These are phyloP conservation scores for Myochromella boudieri DNA, from an alignment of 768 basidiomycete species.

Conservation along the genomic window DNA sequence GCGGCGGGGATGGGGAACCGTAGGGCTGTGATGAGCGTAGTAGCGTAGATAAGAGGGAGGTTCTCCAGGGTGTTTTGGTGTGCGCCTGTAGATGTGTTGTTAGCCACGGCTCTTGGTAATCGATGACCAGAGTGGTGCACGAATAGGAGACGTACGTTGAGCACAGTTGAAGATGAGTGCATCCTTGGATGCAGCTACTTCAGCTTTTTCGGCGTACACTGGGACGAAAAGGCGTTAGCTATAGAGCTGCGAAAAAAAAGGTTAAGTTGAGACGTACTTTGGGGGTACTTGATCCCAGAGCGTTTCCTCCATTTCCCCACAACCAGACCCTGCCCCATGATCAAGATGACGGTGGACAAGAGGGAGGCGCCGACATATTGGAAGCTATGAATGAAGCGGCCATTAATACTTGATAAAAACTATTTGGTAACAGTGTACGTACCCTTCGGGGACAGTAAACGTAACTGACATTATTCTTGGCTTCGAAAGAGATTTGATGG, in stretches of 20 bases:
- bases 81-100: conserved; percentile 59
- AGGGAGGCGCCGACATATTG: conserved; percentile 58
- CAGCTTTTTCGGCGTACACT: conserved; percentile 72
- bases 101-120: too few relatives aligned
- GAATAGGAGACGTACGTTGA: conserved; percentile 55
- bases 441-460: conserved; percentile 39
- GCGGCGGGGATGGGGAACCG: conserved; percentile 42
- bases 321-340: conserved; percentile 44
- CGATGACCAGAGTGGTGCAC: too few relatives aligned
- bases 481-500: too few relatives aligned
- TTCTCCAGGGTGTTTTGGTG: conserved; percentile 67
- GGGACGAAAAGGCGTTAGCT: not conserved
- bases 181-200: conserved; percentile 47
- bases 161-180: conserved; percentile 69
- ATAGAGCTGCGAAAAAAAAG: too few relatives aligned
- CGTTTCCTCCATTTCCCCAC: conserved; percentile 45
- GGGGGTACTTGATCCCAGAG: conserved; percentile 66
- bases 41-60: conserved; percentile 41
- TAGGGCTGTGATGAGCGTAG: conserved; percentile 41
- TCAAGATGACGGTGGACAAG: conserved; percentile 49
- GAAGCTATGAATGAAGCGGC: conserved; percentile 36
- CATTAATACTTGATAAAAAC: not conserved
- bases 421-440: too few relatives aligned
- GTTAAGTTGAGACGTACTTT: conserved; percentile 34
- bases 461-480: conserved; percentile 27